Base-by-base conservation (phyloP, 768 basidiomycete species). In the Leccinum aurantiacum region DNA sequence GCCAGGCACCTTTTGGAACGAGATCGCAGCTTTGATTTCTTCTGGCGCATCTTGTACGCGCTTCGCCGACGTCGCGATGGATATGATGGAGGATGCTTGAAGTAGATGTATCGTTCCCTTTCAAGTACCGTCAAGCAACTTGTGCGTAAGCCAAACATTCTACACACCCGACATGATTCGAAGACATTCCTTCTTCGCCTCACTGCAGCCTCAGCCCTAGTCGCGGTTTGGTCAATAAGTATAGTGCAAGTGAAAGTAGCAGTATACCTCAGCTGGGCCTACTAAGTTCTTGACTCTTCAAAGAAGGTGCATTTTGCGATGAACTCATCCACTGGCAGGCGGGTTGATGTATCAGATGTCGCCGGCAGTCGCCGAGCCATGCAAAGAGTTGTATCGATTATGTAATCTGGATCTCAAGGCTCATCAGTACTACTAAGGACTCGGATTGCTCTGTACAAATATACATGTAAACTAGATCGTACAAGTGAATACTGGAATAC, bases 91-190 rank as follows among this genome's bases (percentile, higher is more conserved):
- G 4, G 90, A 84, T 1, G 92, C 91, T 75, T 93, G 89, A 33
- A 94, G 76, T 31, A 94, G 79, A 72, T 94, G 74, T 94, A 94
- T 65, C 91, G 87, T 85, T 93, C 92, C 75, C 92, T 94, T 83
- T 84, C 77, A 71, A 71, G 67, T 75, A 76, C 68, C 71, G 66
- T 77, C 75, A 74, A 62, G 74, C 57, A 53, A 54, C 29, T 14
- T 33, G 50, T 46, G 46, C 52, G 15, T 13, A 10, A 27, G 41
- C 27, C 38, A 29, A 17, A 59, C 19, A 60, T 52, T 35, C 59
- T 63, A 88, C 92, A 83, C 78, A 94, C 92, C 92, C 92, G 75
- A 94, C 92, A 93, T 94, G 51, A 90, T 79, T 67, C 92, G 82
- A 48, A 94, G 81, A 68, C 94, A 92, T 71, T 93, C 90, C 69